Conservation (phyloP, 495 filamentous ascomycete species). For the Hypoxylon subgilvum region DNA sequence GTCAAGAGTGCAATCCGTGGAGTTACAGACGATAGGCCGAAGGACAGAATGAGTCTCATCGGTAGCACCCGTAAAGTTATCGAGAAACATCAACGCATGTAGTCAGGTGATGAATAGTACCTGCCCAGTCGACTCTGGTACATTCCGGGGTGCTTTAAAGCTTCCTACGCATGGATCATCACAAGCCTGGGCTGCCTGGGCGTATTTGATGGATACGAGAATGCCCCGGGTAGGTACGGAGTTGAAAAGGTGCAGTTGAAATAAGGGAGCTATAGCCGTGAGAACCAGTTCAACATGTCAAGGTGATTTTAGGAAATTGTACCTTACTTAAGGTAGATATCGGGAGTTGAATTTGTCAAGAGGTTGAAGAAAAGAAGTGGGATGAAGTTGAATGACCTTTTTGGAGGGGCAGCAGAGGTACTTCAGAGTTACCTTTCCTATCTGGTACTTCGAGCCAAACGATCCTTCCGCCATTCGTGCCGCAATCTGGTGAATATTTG, state of each 20-base stretch:
- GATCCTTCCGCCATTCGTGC: background rate
- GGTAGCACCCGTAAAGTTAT: constrained; percentile 12
- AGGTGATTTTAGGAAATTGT: no score
- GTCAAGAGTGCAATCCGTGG: constrained; percentile 15
- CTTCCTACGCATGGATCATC: no score
- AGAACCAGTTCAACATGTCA: background rate
- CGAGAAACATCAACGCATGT: background rate
- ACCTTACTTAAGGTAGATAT: background rate
- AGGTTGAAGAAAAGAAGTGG: constrained; percentile 7
- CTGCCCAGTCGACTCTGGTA: background rate
- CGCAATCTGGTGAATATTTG: no score
- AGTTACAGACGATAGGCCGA: constrained; percentile 26
- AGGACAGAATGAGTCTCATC: constrained; percentile 27
- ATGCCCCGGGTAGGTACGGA: no score
- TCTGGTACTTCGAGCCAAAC: constrained; percentile 3
- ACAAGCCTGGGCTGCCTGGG: no score
- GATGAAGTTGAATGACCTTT: constrained; percentile 23
- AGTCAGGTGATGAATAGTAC: background rate
- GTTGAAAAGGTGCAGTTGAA: background rate
- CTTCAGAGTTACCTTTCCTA: background rate
- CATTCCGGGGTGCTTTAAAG: background rate
- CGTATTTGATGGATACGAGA: no score
- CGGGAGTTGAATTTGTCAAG: constrained; percentile 2
- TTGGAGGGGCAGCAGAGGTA: constrained; percentile 11
- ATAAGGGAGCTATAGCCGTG: background rate